A percentile compares a stretch with the other conserved stretches of the same genome.
phyloP scores from a whole-genome alignment of 495 filamentous ascomycete genomes.

The Penicillium argentinense region DNA sequence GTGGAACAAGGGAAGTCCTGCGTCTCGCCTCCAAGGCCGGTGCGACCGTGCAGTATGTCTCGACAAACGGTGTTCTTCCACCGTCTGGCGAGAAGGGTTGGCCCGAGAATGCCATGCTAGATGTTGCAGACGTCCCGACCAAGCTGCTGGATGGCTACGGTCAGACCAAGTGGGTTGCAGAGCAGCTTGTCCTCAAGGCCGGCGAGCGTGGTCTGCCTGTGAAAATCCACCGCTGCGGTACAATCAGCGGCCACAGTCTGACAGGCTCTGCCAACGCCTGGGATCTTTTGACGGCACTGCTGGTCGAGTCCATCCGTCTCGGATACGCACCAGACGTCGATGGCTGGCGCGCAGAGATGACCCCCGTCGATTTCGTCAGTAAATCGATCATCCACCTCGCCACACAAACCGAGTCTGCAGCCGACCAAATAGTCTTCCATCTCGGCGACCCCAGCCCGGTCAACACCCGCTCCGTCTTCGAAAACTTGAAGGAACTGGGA shows the following conservation, averaged over 20 bases:
- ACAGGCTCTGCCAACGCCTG: conserved; percentile 66
- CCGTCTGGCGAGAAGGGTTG: conserved; percentile 55
- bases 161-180: conserved; percentile 68
- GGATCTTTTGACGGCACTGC: conserved; percentile 63
- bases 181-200: conserved; percentile 64
- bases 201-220: conserved; percentile 58
- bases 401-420: conserved; percentile 48
- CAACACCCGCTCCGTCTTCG: conserved; percentile 54
- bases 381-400: conserved; percentile 61
- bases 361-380: conserved; percentile 69
- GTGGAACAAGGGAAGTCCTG: conserved; percentile 62
- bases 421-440: conserved; percentile 59
- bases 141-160: conserved; percentile 63
- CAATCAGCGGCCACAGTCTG: conserved; percentile 63
- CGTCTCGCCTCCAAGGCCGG: conserved; percentile 59
- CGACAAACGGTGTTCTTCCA: conserved; percentile 67
- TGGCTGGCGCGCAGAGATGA: conserved; percentile 71
- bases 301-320: conserved; percentile 65
- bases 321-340: conserved; percentile 61
- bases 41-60: conserved; percentile 68
- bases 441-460: conserved; percentile 65
- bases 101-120: conserved; percentile 57
- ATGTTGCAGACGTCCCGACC: conserved; percentile 57
- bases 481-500: conserved; percentile 56
- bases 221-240: conserved; percentile 61